These are phyloP conservation scores for Dalbergia cultrata DNA, from an alignment of 306 rosid genomes.

Conservation along the genomic window DNA sequence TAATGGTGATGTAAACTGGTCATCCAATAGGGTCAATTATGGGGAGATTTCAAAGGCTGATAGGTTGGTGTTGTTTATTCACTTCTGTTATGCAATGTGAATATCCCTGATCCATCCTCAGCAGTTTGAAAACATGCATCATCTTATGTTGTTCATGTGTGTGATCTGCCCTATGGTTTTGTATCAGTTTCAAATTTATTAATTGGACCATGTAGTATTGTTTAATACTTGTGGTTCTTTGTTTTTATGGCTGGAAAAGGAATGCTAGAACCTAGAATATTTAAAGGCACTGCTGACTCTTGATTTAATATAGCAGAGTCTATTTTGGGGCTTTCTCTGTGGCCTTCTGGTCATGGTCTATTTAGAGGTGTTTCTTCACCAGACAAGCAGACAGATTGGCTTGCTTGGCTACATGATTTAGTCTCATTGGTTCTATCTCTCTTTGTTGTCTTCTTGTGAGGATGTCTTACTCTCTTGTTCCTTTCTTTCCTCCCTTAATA, in stretches of 20 bases:
- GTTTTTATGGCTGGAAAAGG: background rate
- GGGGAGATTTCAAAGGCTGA: slow-evolving; percentile 47
- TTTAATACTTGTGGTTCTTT: background rate
- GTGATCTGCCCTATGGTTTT: no score
- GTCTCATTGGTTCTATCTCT: background rate
- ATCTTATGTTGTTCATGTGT: background rate
- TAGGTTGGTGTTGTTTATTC: slow-evolving; percentile 51
- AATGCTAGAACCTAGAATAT: background rate
- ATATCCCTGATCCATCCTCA: slow-evolving; percentile 29
- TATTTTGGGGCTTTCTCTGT: background rate
- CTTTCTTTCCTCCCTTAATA: background rate
- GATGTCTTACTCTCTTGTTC: background rate
- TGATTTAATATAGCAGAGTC: background rate
- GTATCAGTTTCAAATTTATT: background rate
- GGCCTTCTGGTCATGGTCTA: background rate
- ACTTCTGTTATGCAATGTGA: slow-evolving; percentile 1
- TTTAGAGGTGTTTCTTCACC: background rate
- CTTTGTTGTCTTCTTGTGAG: background rate
- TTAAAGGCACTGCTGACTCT: background rate
- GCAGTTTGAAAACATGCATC: slow-evolving; percentile 3
- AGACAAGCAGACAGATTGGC: background rate
- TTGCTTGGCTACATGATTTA: background rate
- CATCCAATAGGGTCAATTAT: slow-evolving; percentile 45
- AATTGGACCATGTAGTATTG: background rate
- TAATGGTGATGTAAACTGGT: slow-evolving; percentile 44